phyloP scores from a whole-genome alignment of 345 rosid genomes.

The Salix exigua region DNA sequence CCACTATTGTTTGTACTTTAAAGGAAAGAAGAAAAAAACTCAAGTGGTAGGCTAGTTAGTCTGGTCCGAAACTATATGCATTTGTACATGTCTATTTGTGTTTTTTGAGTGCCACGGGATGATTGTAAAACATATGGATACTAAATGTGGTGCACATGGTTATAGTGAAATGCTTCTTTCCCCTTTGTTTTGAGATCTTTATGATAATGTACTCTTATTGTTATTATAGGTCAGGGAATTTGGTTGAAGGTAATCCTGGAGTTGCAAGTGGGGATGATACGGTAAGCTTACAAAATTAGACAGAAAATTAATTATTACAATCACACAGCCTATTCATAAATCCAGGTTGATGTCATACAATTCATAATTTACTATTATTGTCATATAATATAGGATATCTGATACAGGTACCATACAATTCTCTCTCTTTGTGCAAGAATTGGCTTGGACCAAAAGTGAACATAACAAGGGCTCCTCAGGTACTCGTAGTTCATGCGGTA shows the following conservation, averaged over 20 bases:
- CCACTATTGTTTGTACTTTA: too few relatives aligned
- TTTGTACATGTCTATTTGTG: too few relatives aligned
- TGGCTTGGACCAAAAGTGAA: conserved; percentile 93
- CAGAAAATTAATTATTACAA: conserved; percentile 4
- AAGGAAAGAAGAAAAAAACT: too few relatives aligned
- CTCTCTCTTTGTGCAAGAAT: conserved; percentile 94
- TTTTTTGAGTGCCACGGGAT: too few relatives aligned
- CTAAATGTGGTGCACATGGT: not conserved
- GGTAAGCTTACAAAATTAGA: conserved; percentile 40
- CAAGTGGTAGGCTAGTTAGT: too few relatives aligned
- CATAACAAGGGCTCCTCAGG: conserved; percentile 96
- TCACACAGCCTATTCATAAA: not conserved
- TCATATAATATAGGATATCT: conserved; percentile 1
- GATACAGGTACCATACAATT: conserved; percentile 83
- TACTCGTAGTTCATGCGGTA: conserved; percentile 10
- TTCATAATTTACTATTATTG: conserved; percentile 2
- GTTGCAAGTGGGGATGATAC: conserved; percentile 91
- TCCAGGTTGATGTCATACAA: not conserved
- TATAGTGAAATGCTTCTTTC: conserved; percentile 1
- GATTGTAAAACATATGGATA: too few relatives aligned
- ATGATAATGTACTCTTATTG: conserved; percentile 22
- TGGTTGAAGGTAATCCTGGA: conserved; percentile 89
- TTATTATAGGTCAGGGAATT: conserved; percentile 77
- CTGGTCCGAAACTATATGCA: too few relatives aligned
- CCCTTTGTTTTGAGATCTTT: not conserved